Conservation (phyloP, 2,329 filamentous ascomycete species). For the Colletotrichum sp. region DNA sequence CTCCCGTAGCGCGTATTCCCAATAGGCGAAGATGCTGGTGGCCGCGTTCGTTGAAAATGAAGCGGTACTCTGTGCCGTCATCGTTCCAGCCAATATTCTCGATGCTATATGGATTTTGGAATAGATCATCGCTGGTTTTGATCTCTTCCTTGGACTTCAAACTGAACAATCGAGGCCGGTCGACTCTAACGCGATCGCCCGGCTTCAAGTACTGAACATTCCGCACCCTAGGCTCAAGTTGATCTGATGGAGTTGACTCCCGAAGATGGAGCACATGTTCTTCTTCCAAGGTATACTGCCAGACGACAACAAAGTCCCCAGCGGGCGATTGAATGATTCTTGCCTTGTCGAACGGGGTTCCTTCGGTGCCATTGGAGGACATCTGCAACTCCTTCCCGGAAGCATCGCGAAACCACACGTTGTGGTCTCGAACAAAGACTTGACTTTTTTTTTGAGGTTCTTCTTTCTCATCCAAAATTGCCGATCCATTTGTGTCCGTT, state of each 20-base stretch:
- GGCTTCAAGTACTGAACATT: conserved; percentile 28
- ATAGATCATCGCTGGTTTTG: conserved; percentile 24
- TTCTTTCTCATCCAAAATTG: not conserved
- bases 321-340: conserved; percentile 23
- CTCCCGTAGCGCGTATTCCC: conserved; percentile 18
- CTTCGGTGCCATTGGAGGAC: not conserved
- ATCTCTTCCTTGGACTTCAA: conserved; percentile 24
- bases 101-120: conserved; percentile 27
- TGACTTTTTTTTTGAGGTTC: not conserved
- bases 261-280: conserved; percentile 23
- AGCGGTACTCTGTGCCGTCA: conserved; percentile 27
- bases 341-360: not conserved
- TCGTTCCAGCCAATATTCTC: conserved; percentile 28
- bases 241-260: conserved; percentile 31
- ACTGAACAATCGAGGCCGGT: conserved; percentile 30
- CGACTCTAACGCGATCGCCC: conserved; percentile 27
- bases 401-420: not conserved
- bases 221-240: conserved; percentile 29
- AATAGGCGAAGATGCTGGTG: conserved; percentile 28
- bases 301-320: conserved; percentile 21
- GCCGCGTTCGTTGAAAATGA: conserved; percentile 32
- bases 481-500: not conserved
- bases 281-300: conserved; percentile 27
- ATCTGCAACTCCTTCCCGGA: not conserved
- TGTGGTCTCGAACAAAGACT: not conserved